Evolutionary conservation across 306 rosid species (phyloP), one percentile per base, ranked within the genome.

Genomic region (Malus asiatica): DNA sequence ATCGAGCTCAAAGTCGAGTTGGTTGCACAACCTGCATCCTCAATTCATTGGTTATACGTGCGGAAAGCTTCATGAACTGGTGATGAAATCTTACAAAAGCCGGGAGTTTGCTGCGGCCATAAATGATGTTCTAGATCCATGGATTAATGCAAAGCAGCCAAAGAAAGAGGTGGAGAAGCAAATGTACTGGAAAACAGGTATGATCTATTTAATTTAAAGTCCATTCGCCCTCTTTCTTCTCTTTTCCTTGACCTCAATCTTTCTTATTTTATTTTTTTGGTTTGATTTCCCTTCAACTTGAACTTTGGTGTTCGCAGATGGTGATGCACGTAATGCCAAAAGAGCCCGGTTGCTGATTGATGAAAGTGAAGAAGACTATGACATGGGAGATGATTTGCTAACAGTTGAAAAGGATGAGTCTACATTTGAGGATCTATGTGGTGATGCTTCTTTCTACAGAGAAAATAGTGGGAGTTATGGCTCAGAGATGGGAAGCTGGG

Each of bases 51-150:
- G 98, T 66, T 96, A 87, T 76, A 90, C 96, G 22, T 82, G 97
- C 10, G 99, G 97, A 81, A 96, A 89, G 88, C 82, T 96, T 33
- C 98, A 96, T 42, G 99, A 96, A 81, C 76, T 92, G 88, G 94
- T 96, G 73, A 92, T 96, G 98, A 96, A 85, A 79, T 92, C 97
- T 66, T 92, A 88, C 74, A 92, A 90, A 87, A 92, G 93, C 84
- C 90, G 99, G 78, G 99, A 96, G 87, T 92, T 96, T 68, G 93
- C 97, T 53, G 96, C 97, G 3, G 99, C 90, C 63, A 89, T 96
- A 84, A 92, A 96, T 86, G 97, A 90, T 82, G 99, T 88, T 78
- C 88, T 96, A 78, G 98, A 96, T 83, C 97, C 99, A 44, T 96
- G 99, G 99, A 90, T 96, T 81, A 96, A 87, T 82, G 93, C 92